phyloP scores from a whole-genome alignment of 495 filamentous ascomycete genomes.

The Entonaema liquescens region DNA sequence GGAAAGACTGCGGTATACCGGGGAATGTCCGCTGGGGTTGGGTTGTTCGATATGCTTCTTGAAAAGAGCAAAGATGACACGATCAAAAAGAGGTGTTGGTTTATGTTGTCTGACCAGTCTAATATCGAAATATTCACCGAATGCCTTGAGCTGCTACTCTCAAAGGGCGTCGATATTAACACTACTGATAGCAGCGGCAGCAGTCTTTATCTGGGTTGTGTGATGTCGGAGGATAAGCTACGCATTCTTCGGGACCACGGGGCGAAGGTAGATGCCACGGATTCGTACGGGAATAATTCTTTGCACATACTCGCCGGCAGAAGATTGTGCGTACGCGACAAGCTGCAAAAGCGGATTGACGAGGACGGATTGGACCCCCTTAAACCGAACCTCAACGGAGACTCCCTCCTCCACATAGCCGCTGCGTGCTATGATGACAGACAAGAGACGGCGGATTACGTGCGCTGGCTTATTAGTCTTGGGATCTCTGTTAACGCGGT shows the following conservation, averaged over 20 bases:
- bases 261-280: not conserved
- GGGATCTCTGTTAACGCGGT: not conserved
- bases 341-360: not conserved
- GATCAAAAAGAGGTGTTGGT: not conserved
- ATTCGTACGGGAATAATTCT: not conserved
- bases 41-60: not conserved
- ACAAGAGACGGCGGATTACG: not conserved
- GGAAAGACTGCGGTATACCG: not conserved
- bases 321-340: not conserved
- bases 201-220: not conserved
- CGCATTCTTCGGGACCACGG: not conserved
- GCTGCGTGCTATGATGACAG: not conserved
- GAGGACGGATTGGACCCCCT: not conserved
- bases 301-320: not conserved
- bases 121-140: not conserved
- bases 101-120: not conserved
- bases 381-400: not conserved
- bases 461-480: not conserved
- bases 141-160: not conserved
- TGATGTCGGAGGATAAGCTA: not conserved
- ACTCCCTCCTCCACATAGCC: not conserved
- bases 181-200: not conserved
- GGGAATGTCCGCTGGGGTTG: not conserved
- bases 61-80: not conserved
- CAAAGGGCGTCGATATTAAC: not conserved